These are phyloP conservation scores for Centella asiatica DNA, from an alignment of 129 eudicot genomes.

Conservation along the genomic window DNA sequence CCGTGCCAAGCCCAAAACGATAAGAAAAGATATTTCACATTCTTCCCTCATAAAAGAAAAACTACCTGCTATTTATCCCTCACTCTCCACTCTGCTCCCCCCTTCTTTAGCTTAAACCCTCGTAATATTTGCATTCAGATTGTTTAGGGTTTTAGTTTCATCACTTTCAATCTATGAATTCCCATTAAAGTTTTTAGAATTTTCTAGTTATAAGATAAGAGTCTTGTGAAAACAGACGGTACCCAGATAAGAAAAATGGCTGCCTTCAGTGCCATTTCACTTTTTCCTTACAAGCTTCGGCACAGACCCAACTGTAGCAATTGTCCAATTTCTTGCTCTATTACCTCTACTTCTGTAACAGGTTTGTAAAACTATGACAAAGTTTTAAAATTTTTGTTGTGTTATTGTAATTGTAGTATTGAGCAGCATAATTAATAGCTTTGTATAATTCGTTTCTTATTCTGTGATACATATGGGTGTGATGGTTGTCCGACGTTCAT, in stretches of 20 bases:
- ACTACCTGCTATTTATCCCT: not conserved
- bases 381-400: not conserved
- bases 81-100: too few relatives aligned
- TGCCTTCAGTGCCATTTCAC: constrained; percentile 37
- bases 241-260: constrained; percentile 20
- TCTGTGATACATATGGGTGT: not conserved
- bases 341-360: constrained; percentile 17
- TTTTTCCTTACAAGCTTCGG: constrained; percentile 25
- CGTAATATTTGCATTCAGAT: not conserved
- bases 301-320: constrained; percentile 25
- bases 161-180: not conserved
- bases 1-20: constrained; percentile 6
- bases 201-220: not conserved
- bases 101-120: constrained; percentile 8
- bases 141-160: not conserved
- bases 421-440: not conserved
- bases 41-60: not conserved
- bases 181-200: not conserved
- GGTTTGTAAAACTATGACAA: constrained; percentile 15
- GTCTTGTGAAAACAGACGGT: not conserved
- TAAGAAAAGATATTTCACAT: constrained; percentile 14
- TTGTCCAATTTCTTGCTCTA: constrained; percentile 28
- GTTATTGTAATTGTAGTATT: not conserved
- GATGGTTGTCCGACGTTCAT: not conserved
- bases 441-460: too few relatives aligned